phyloP scores from a whole-genome alignment of 768 basidiomycete species.

The Pholiota conissans region DNA sequence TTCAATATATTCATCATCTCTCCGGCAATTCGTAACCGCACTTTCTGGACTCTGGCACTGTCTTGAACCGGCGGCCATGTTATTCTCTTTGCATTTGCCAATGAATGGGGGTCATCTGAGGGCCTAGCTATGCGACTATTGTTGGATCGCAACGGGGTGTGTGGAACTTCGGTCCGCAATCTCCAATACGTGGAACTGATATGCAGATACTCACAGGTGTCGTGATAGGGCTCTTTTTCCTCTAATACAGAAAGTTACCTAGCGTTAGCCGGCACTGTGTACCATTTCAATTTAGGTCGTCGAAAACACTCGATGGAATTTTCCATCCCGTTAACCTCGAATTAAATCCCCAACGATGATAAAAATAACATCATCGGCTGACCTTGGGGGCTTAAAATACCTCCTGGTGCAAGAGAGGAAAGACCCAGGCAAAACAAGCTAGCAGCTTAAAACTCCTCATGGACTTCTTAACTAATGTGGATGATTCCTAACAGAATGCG shows the following conservation, averaged over 20 bases:
- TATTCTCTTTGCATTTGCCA: background rate
- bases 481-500: background rate
- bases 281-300: background rate
- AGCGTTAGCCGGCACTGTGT: background rate
- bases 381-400: background rate
- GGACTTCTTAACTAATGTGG: constrained; percentile 1
- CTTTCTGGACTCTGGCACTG: background rate
- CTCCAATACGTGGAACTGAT: background rate
- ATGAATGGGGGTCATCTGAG: background rate
- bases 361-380: constrained; percentile 1
- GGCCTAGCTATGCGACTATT: background rate
- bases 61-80: background rate
- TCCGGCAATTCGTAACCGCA: background rate
- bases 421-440: background rate
- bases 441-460: constrained; percentile 3
- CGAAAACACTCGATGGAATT: background rate
- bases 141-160: background rate
- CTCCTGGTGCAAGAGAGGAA: background rate
- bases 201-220: background rate
- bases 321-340: constrained; percentile 1
- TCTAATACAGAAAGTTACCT: background rate
- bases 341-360: background rate
- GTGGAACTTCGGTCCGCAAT: constrained; percentile 3
- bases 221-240: background rate
- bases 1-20: background rate